Evolutionary conservation across 257 asterid genomes (phyloP), one percentile per base, ranked within the genome.

Genomic region (Oldenlandia corymbosa): DNA sequence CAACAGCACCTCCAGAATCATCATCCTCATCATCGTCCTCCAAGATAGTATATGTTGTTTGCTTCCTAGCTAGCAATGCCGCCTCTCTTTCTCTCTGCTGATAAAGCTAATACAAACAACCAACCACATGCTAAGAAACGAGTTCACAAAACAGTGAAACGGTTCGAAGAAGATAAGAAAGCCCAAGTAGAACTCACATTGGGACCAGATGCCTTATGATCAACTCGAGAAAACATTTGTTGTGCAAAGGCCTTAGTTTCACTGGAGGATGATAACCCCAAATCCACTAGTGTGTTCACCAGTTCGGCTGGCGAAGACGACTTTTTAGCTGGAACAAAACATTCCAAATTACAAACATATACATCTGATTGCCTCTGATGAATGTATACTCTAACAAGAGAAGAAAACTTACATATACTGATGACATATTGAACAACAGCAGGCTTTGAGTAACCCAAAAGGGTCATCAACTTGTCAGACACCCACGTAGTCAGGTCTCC

Each of bases 301-400:
- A 92, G 80, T 75, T 87, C 93, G 23, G 95, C 57, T 18, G 95
- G 91, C 8, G 99, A 84, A 31, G 97, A 85, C 43, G 99, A 91
- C 71, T 85, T 85, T 72, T 82, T 83, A 52, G 95, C 97, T 90
- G 85, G 78, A 75, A 66, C 8, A 68, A 57, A 21, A 12, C 30
- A 27, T 24, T 26, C 5, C 27, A 27, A n/a, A 27, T 24, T 4
- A 43, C 1, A 58, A 16, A 43, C 20, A 27, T 41, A 41, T 11
- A 21, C 43, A 7, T 0, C 10, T 9, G 42, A 12, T 16, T 1
- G 13, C 27, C 23, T 60, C 9, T 43, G 30, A 18, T n/a, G 41
- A 27, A 57, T 32, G 20, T 21, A 21, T 20, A 42, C 1, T 55
- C 51, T 34, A 59, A 26, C 27, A 31, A 26, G n/a, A 23, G 18